Evolutionary conservation across 2,329 filamentous ascomycete species (phyloP).

Genomic region (Hawksworthiomyces lignivorus): DNA sequence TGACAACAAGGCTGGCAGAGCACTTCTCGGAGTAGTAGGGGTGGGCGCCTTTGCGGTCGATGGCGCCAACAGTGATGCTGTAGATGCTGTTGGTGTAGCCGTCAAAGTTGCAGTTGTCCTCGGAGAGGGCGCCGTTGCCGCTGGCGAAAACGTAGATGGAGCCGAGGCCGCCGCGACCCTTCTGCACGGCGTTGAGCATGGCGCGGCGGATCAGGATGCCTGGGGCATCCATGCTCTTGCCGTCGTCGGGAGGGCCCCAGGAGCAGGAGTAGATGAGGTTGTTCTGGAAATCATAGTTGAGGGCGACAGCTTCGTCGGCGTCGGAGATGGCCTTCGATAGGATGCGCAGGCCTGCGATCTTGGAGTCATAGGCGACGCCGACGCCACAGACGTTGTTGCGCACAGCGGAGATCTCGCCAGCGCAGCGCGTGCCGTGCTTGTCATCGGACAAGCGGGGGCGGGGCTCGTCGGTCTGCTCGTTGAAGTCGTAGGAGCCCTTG

Average conservation of each 20-base stretch:
- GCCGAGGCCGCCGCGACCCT: conserved; percentile 74
- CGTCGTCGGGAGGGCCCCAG: conserved; percentile 94
- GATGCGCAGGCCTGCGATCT: conserved; percentile 86
- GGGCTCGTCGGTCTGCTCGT: conserved; percentile 72
- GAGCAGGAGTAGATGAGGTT: conserved; percentile 99
- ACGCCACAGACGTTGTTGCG: conserved; percentile 89
- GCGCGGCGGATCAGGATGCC: conserved; percentile 81
- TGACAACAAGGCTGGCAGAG: conserved; percentile 90
- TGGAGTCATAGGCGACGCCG: conserved; percentile 90
- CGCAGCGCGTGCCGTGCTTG: conserved; percentile 85
- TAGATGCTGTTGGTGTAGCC: conserved; percentile 99
- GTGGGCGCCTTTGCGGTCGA: conserved; percentile 79
- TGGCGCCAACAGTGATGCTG: conserved; percentile 91
- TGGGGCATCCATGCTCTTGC: conserved; percentile 86
- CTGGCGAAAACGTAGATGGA: conserved; percentile 96
- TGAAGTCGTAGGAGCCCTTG: conserved; percentile 91
- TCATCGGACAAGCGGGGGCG: conserved; percentile 79
- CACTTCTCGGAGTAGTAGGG: conserved; percentile 96
- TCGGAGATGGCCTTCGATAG: conserved; percentile 86
- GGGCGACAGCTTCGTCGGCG: conserved; percentile 80
- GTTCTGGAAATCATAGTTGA: conserved; percentile 85
- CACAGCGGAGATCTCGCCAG: conserved; percentile 88
- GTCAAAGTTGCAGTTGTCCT: conserved; percentile 98
- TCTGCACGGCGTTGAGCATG: conserved; percentile 86
- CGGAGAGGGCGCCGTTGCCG: conserved; percentile 78